Evolutionary conservation across 805 yeast genomes (phyloP), one percentile per base, ranked within the genome.

Genomic region (Jamesozyma spencerorum): DNA sequence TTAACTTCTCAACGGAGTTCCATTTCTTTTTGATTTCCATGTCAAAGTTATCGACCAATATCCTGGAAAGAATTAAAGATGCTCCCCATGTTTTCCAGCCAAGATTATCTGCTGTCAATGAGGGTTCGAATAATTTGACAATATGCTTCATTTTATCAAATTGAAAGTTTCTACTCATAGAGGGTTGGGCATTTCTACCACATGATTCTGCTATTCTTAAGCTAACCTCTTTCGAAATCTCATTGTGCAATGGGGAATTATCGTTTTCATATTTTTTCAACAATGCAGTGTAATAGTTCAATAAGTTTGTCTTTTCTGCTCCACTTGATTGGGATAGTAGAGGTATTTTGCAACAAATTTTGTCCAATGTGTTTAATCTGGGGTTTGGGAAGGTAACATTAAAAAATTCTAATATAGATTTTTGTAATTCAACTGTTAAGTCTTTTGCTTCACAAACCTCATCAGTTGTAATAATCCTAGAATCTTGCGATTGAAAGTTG

Each of bases 81-180:
- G 97, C 83, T 0, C 97, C 98, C 98, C 98, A 90, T 0, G 98
- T 90, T 47, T 90, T 86, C 57, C 86, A 69, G 0, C 98, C 98
- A 18, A 92, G 64, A 46, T 81, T 83, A 60, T 92, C 98, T 30
- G 77, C 74, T 0, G 96, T 85, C 45, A 90, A 64, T 0, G 94
- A 77, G 0, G 97, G 97, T 54, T 90, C 98, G 43, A 70, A 69
- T 22, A 90, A 60, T 18, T 50, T 45, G 3, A 62, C 58, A 2
- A 51, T 44, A 0, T 48, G 50, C 0, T 50, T 45, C 18, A 72
- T 53, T 4, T 62, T 60, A 0, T 65, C 63, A 2, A 85, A 58
- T 8, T 63, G 59, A 26, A 90, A 77, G 33, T 66, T 69, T 36
- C 97, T 65, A 2, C 70, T 63, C 49, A 81, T 71, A 18, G 78